A percentile compares a stretch with the other conserved stretches of the same genome.
Evolutionary conservation across 106 monocot species (phyloP).

Genomic region (Dioscorea dumetorum): DNA sequence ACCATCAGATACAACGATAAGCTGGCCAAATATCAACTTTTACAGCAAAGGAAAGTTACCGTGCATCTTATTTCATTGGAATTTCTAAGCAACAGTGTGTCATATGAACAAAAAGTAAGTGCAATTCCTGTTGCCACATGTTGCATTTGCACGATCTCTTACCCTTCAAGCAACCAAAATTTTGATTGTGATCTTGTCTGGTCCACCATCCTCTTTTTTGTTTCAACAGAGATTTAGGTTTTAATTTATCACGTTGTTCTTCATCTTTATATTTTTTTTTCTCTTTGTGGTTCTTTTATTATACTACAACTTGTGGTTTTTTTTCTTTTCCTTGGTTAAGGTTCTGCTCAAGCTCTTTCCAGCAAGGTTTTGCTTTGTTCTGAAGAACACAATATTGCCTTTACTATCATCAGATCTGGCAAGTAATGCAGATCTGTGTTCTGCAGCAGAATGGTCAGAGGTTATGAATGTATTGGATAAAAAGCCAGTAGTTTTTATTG

Average conservation of each 20-base stretch:
- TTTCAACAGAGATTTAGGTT: no score
- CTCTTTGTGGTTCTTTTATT: no score
- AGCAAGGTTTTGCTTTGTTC: constrained; percentile 39
- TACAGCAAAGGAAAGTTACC: constrained; percentile 14
- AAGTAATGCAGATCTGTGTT: constrained; percentile 27
- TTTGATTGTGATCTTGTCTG: no score
- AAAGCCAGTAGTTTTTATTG: constrained; percentile 3
- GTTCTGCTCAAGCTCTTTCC: constrained; percentile 37
- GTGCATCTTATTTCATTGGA: constrained; percentile 43
- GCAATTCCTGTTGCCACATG: not conserved
- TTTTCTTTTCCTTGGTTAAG: constrained; percentile 19
- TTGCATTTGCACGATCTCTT: no score
- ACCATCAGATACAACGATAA: not conserved
- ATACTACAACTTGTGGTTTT: not conserved
- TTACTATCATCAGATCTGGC: constrained; percentile 11
- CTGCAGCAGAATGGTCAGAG: constrained; percentile 54
- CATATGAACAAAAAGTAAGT: constrained; percentile 71
- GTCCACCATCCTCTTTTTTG: no score
- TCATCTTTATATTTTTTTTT: no score
- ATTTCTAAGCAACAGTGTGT: constrained; percentile 43
- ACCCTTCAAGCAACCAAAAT: no score
- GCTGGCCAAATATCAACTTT: not conserved
- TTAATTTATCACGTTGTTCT: no score
- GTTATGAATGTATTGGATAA: constrained; percentile 29
- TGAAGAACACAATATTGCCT: constrained; percentile 44